A percentile compares a stretch with the other conserved stretches of the same genome.
phyloP scores from a whole-genome alignment of 2,329 filamentous ascomycete species.

The Ceratocystiopsis sp. region DNA sequence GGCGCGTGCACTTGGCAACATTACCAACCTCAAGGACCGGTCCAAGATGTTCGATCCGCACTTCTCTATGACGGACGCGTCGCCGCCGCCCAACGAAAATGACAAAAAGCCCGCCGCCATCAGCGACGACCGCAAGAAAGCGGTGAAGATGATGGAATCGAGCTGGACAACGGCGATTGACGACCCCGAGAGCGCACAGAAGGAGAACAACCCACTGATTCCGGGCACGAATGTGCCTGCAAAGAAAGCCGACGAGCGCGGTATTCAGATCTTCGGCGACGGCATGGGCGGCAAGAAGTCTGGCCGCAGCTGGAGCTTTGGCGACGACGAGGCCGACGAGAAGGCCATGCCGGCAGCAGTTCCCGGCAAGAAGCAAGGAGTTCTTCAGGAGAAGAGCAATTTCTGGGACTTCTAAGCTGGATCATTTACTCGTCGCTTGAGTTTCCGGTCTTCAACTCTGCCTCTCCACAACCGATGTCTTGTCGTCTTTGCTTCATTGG shows the following conservation, averaged over 20 bases:
- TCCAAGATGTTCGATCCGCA: constrained; percentile 63
- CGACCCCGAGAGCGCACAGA: constrained; percentile 28
- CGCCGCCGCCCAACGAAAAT: constrained; percentile 25
- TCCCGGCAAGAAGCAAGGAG: constrained; percentile 22
- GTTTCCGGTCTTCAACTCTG: not conserved
- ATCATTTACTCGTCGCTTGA: not conserved
- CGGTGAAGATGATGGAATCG: constrained; percentile 55
- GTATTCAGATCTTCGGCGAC: constrained; percentile 37
- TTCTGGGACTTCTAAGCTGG: constrained; percentile 30
- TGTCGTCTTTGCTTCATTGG: not conserved
- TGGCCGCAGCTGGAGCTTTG: constrained; percentile 41
- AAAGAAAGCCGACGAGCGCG: constrained; percentile 13
- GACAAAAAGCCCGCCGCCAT: constrained; percentile 24
- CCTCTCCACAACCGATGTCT: not conserved
- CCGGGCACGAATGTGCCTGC: constrained; percentile 5
- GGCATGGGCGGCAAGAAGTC: constrained; percentile 48
- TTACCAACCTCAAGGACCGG: constrained; percentile 58
- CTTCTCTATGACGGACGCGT: constrained; percentile 58
- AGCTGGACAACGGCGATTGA: constrained; percentile 33
- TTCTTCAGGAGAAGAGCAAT: constrained; percentile 19
- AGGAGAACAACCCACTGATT: constrained; percentile 34
- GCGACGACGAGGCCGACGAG: constrained; percentile 25
- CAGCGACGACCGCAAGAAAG: constrained; percentile 46
- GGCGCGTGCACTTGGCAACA: constrained; percentile 39
- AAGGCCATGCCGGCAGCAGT: constrained; percentile 21